phyloP scores from a whole-genome alignment of 495 filamentous ascomycete genomes.

The Chaetomium fimeti region DNA sequence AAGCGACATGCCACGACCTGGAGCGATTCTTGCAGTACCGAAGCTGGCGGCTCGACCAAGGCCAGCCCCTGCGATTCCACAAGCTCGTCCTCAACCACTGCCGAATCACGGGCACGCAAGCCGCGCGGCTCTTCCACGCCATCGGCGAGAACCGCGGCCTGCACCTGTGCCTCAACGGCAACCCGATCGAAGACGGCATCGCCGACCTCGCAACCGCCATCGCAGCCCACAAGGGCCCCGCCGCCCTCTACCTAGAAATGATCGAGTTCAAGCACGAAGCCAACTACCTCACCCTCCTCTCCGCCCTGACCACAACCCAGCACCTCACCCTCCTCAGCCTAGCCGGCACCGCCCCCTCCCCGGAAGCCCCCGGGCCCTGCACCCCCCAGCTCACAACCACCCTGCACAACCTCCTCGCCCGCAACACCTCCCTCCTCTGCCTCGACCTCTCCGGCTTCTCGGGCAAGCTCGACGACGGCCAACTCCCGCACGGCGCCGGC shows the following conservation, averaged over 20 bases:
- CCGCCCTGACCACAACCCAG: slow-evolving; percentile 68
- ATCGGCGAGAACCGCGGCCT: slow-evolving; percentile 66
- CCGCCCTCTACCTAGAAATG: slow-evolving; percentile 75
- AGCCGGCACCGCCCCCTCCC: slow-evolving; percentile 80
- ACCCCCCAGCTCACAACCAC: slow-evolving; percentile 69
- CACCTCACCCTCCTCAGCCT: slow-evolving; percentile 80
- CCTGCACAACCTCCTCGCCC: slow-evolving; percentile 72
- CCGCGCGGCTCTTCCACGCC: slow-evolving; percentile 74
- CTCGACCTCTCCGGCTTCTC: slow-evolving; percentile 89
- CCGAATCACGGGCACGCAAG: slow-evolving; percentile 71
- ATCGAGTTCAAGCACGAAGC: slow-evolving; percentile 77
- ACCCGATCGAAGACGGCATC: slow-evolving; percentile 72
- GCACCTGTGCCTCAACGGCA: slow-evolving; percentile 77
- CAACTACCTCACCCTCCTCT: slow-evolving; percentile 70
- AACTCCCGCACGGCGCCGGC: slow-evolving; percentile 79
- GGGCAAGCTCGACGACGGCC: slow-evolving; percentile 80
- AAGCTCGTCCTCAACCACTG: slow-evolving; percentile 75
- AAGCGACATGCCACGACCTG: slow-evolving; percentile 58
- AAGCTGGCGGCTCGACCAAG: slow-evolving; percentile 59
- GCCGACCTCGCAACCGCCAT: slow-evolving; percentile 68
- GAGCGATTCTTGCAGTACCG: slow-evolving; percentile 32
- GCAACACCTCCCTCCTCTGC: slow-evolving; percentile 72
- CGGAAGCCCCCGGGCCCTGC: slow-evolving; percentile 53
- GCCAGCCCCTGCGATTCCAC: slow-evolving; percentile 63
- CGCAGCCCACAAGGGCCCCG: slow-evolving; percentile 58